Base-by-base conservation (phyloP, 495 filamentous ascomycete species). In the Penicillium taxi region DNA sequence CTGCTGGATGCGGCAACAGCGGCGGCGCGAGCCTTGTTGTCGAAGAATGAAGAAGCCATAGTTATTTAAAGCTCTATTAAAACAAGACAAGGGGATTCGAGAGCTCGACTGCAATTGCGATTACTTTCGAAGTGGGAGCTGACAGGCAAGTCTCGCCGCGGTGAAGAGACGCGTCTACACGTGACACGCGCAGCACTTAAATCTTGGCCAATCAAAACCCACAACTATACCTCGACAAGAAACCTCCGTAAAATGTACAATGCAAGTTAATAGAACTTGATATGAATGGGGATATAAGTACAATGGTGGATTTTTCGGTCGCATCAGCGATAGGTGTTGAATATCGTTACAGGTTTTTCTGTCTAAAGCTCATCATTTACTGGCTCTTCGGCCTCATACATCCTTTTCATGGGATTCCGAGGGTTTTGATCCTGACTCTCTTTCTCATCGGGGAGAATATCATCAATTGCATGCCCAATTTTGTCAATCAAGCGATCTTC, bases 21-120 rank as follows among this genome's bases (percentile, higher is more conserved):
- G 6, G 82, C 87, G 61, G 86, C 85, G 17, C 88, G 84, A 26
- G 89, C 91, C 64, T 89, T 94, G 46, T 95, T 75, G 57, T 91
- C 87, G 62, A 99, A 99, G 66, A 96, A 99, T 55, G 70, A 88
- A 19, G 85, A 75, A 48, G 66, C 61, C 66, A 58, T 57, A 2
- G 18, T 39, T 9, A 12, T 16, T 6, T 13, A 9, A 77, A 83
- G 20, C 13, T 24, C 15, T 24, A 30, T 9, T 19, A 15, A 16
- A 35, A 13, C 6, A 40, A 9, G 9, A 21, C 12, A 17, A 22
- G 8, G 27, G 12, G 4, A 5, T 35, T 20, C 13, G 28, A 2
- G 26, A 23, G 15, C 4, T 31, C 6, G 22, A 6, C 22, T 24
- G 22, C 11, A 23, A 16, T 15, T 7, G 35, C 35, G 32, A 37